Percentiles rank a stretch among this genome's conserved stretches.
phyloP scores from a whole-genome alignment of 2,329 filamentous ascomycete species.

The Ceratocystis harringtonii region DNA sequence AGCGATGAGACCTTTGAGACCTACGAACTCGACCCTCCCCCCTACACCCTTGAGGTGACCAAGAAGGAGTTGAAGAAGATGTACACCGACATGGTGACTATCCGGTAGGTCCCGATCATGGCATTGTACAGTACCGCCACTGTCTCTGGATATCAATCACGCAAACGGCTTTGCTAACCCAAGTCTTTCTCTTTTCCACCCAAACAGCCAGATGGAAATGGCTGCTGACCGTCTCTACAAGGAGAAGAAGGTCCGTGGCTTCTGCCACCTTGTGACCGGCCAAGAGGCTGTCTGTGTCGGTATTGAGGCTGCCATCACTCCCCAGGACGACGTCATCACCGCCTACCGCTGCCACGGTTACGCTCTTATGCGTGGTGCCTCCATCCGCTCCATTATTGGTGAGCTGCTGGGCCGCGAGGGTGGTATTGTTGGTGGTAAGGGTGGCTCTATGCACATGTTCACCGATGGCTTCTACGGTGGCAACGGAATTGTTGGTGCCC shows the following conservation, averaged over 20 bases:
- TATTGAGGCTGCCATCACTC: constrained; percentile 90
- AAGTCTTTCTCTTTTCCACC: not conserved
- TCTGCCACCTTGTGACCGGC: constrained; percentile 95
- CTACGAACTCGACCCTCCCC: constrained; percentile 91
- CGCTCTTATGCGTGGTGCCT: constrained; percentile 86
- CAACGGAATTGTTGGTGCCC: constrained; percentile 97
- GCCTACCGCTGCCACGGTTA: constrained; percentile 99
- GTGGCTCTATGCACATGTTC: constrained; percentile 99
- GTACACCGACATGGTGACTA: constrained; percentile 94
- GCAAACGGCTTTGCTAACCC: not conserved
- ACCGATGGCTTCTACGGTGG: constrained; percentile 93
- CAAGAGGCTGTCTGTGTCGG: constrained; percentile 95
- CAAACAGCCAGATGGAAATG: constrained; percentile 91
- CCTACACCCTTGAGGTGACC: constrained; percentile 82
- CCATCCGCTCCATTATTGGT: constrained; percentile 83
- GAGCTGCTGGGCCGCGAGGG: constrained; percentile 89
- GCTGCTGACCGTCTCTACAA: constrained; percentile 98
- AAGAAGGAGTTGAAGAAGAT: constrained; percentile 98
- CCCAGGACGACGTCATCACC: constrained; percentile 87
- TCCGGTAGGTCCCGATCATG: constrained; percentile 45
- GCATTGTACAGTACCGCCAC: not conserved
- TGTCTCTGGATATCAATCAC: not conserved
- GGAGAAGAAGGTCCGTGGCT: constrained; percentile 99
- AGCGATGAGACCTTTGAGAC: constrained; percentile 99
- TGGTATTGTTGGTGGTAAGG: constrained; percentile 97